Evolutionary conservation across 805 yeast genomes (phyloP), one percentile per base, ranked within the genome.

Genomic region (Candida boidinii): DNA sequence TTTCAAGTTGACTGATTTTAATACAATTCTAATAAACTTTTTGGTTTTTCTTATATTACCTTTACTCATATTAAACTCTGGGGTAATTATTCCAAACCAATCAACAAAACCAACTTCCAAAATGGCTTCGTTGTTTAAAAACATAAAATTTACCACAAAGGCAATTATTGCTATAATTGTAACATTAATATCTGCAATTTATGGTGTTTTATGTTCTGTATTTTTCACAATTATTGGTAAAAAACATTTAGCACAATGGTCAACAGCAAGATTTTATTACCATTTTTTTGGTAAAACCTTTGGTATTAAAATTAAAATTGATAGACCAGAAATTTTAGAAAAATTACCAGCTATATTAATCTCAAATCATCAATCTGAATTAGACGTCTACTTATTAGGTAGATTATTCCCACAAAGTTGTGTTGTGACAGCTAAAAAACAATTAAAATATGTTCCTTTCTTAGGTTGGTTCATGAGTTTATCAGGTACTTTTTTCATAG

Each of bases 381-480:
- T 92, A 42, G 98, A 92, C 54, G 75, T 92, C 37, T 66, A 82
- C 31, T 59, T 88, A 38, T 64, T 92, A 42, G 97, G 95, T 18
- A 74, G 72, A 43, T 58, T 85, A 26, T 92, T 92, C 66, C 95
- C 95, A 32, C 75, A 76, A 30, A 85, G 84, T 31, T 86, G 88
- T 63, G 78, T 88, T 7, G 95, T 92, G 29, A 92, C 97, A 1
- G 92, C 96, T 23, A 92, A 92, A 59, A 77, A 75, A 54, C 79
- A 84, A 5, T 68, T 92, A 48, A 76, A 83, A 48, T 85, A 73
- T 52, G 64, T 86, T 33, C 99, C 99, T 13, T 71, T 92, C 47
- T 66, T 92, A 45, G 99, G 99, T 11, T 90, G 96, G 97, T 92
- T 88, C 62, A 88, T 92, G 98, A 50, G 75, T 17, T 69, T 86